phyloP scores from a whole-genome alignment of 208 protist genomes.

The Acanthamoeba castellanii region DNA sequence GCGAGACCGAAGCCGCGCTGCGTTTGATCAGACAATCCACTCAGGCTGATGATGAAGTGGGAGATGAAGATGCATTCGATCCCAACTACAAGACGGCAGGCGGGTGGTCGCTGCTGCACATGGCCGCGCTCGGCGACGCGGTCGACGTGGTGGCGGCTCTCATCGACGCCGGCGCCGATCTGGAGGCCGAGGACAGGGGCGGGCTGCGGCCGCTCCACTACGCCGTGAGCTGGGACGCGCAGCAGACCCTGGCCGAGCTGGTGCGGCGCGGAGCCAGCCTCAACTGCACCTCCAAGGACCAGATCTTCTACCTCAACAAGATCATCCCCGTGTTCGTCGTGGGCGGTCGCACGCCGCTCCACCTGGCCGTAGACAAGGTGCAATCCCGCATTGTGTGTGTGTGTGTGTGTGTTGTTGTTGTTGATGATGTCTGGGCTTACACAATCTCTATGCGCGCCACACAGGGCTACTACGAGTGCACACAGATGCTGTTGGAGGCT shows the following conservation, averaged over 20 bases:
- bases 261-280: constrained; percentile 19
- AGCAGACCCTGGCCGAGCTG: neutral
- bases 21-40: neutral
- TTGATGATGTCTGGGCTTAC: neutral
- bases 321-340: constrained; percentile 67
- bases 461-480: constrained; percentile 56
- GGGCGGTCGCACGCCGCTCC: constrained; percentile 45
- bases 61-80: neutral
- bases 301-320: constrained; percentile 69
- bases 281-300: neutral
- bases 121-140: constrained; percentile 48
- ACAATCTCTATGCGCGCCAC: constrained; percentile 27
- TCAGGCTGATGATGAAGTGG: neutral
- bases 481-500: neutral
- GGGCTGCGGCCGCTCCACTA: constrained; percentile 54
- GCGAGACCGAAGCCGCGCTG: neutral
- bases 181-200: neutral
- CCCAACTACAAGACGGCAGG: constrained; percentile 34
- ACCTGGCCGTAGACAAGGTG: constrained; percentile 57
- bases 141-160: neutral
- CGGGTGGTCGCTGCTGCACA: constrained; percentile 58
- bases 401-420: neutral
- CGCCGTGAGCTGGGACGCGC: constrained; percentile 49
- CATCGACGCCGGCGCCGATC: neutral
- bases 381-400: constrained; percentile 48